Percentiles rank a stretch among this genome's conserved stretches.
Conservation (phyloP, 2,329 filamentous ascomycete genomes). For the Pseudogymnoascus sp. region DNA sequence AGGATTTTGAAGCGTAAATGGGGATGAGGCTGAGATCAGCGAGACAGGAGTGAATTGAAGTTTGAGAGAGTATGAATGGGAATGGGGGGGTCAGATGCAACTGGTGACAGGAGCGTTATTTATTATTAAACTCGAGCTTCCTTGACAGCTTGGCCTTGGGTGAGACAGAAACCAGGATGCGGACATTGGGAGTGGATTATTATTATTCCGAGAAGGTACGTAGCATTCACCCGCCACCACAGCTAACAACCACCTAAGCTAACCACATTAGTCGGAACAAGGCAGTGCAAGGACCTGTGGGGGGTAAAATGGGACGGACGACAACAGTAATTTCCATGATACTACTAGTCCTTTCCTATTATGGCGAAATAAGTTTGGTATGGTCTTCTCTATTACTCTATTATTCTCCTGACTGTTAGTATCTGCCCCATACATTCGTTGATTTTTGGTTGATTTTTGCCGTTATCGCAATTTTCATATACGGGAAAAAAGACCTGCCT, state of each 20-base stretch:
- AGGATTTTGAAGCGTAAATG: conserved; percentile 8
- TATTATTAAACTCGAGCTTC: conserved; percentile 9
- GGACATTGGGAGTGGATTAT: conserved; percentile 5
- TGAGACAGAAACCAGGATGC: conserved; percentile 8
- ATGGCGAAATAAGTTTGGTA: background rate
- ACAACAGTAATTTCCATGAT: conserved; percentile 3
- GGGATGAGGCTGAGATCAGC: conserved; percentile 3
- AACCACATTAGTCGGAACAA: background rate
- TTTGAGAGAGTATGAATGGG: background rate
- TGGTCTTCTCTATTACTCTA: background rate
- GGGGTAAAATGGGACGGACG: background rate
- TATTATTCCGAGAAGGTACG: conserved; percentile 1
- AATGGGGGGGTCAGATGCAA: background rate
- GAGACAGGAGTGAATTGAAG: background rate
- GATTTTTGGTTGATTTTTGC: background rate
- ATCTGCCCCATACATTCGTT: background rate
- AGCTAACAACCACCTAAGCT: background rate
- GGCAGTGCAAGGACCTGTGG: conserved; percentile 2
- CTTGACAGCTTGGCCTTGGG: conserved; percentile 8
- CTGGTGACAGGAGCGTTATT: conserved; percentile 1
- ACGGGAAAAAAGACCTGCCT: background rate
- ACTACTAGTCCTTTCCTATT: background rate
- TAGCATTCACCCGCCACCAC: background rate
- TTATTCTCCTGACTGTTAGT: background rate
- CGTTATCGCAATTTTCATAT: background rate